Evolutionary conservation across 129 eudicot species (phyloP).

Genomic region (Kitagawia praeruptora): DNA sequence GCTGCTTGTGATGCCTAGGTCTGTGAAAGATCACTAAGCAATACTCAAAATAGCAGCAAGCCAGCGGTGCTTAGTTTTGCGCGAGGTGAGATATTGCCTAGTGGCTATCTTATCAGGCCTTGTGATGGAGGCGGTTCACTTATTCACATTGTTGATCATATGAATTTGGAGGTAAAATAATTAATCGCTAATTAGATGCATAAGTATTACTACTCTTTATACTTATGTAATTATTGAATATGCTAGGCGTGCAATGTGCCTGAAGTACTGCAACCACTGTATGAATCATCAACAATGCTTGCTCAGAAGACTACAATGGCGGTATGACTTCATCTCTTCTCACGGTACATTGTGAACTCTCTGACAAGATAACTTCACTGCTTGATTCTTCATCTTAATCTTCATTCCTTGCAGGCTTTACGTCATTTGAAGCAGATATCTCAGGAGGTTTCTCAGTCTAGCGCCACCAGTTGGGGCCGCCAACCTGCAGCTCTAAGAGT

Average conservation of each 20-base stretch:
- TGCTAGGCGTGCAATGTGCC: slow-evolving; percentile 61
- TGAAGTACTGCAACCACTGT: slow-evolving; percentile 78
- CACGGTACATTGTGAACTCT: not conserved
- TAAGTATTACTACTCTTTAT: no score
- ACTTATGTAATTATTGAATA: not conserved
- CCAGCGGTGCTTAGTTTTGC: slow-evolving; percentile 36
- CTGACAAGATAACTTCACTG: not conserved
- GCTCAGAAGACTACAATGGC: slow-evolving; percentile 86
- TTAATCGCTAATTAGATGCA: not conserved
- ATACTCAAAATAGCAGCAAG: slow-evolving; percentile 36
- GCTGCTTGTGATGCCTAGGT: slow-evolving; percentile 17
- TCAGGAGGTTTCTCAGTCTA: slow-evolving; percentile 67
- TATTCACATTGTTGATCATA: slow-evolving; percentile 48
- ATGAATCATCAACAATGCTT: slow-evolving; percentile 70
- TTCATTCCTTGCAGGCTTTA: slow-evolving; percentile 48
- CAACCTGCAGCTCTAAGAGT: slow-evolving; percentile 86
- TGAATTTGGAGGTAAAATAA: slow-evolving; percentile 37
- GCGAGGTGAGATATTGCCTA: slow-evolving; percentile 43
- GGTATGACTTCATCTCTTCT: slow-evolving; percentile 24
- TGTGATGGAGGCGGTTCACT: slow-evolving; percentile 54
- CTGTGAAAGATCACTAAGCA: slow-evolving; percentile 45
- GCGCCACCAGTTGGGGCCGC: slow-evolving; percentile 70
- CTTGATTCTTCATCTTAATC: not conserved
- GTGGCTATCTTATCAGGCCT: slow-evolving; percentile 49
- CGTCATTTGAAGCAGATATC: slow-evolving; percentile 84